Conservation (phyloP, 257 asterid genomes). For the Avicennia marina region DNA sequence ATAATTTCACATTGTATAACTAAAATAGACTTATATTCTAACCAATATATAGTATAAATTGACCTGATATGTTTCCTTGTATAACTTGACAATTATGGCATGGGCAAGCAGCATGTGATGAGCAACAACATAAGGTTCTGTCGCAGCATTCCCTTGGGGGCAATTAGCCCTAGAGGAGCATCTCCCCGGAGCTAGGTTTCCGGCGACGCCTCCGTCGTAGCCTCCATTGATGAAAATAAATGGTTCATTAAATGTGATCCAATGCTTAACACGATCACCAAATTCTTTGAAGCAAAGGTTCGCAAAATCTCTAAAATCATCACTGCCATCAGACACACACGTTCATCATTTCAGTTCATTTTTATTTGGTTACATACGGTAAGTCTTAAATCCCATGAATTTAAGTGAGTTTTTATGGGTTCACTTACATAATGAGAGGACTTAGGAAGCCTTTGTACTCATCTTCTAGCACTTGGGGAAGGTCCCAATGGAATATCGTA, state of each 20-base stretch:
- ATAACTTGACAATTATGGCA: constrained; percentile 37
- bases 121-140: constrained; percentile 57
- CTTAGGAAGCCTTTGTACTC: constrained; percentile 65
- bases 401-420: no score
- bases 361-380: no score
- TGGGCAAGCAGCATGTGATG: constrained; percentile 53
- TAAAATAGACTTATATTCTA: background rate
- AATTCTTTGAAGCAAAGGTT: constrained; percentile 50
- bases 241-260: constrained; percentile 61
- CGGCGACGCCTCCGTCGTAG: constrained; percentile 36
- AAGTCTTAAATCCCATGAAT: no score
- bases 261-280: constrained; percentile 55
- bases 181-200: constrained; percentile 44
- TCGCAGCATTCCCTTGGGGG: constrained; percentile 38
- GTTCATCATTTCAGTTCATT: no score
- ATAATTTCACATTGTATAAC: no score
- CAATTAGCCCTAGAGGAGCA: constrained; percentile 39
- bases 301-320: constrained; percentile 46
- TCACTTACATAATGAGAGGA: constrained; percentile 39
- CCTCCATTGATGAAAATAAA: constrained; percentile 22
- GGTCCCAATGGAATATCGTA: constrained; percentile 70
- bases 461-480: constrained; percentile 69
- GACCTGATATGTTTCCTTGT: constrained; percentile 45
- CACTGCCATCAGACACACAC: constrained; percentile 24
- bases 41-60: background rate